These are phyloP conservation scores for Microbotryum violaceum DNA, from an alignment of 1,284 basidiomycete genomes.

Conservation along the genomic window DNA sequence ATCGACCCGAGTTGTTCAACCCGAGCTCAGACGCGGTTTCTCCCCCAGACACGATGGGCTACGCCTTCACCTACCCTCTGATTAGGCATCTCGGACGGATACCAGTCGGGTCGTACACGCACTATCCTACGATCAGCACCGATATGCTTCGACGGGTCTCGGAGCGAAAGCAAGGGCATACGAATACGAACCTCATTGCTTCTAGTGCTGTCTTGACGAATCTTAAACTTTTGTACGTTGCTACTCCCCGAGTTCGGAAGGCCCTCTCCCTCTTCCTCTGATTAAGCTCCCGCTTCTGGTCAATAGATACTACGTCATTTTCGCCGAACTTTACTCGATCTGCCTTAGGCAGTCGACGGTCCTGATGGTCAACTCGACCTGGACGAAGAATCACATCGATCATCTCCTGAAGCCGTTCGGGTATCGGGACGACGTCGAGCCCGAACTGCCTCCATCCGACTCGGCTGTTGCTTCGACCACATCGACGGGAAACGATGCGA, in stretches of 20 bases:
- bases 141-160: conserved; percentile 81
- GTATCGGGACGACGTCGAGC: conserved; percentile 2
- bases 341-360: conserved; percentile 63
- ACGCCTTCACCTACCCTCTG: conserved; percentile 83
- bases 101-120: conserved; percentile 75
- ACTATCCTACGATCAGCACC: conserved; percentile 89
- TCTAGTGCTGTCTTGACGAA: conserved; percentile 54
- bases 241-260: too few species aligned
- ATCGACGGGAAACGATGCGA: background rate
- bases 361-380: conserved; percentile 88
- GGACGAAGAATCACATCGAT: conserved; percentile 83
- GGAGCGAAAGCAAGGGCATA: conserved; percentile 49
- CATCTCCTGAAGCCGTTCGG: conserved; percentile 49
- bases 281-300: background rate
- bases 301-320: conserved; percentile 75
- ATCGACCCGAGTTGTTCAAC: background rate
- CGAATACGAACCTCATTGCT: conserved; percentile 59
- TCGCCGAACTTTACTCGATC: conserved; percentile 72
- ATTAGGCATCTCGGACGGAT: conserved; percentile 51
- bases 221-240: conserved; percentile 64
- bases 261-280: conserved; percentile 11
- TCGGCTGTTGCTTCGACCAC: too few species aligned
- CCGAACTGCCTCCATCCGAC: too few species aligned
- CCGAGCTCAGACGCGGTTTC: background rate
- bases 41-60: conserved; percentile 86